phyloP scores from a whole-genome alignment of 1,284 basidiomycete genomes.

The Rhodotorula sp. region DNA sequence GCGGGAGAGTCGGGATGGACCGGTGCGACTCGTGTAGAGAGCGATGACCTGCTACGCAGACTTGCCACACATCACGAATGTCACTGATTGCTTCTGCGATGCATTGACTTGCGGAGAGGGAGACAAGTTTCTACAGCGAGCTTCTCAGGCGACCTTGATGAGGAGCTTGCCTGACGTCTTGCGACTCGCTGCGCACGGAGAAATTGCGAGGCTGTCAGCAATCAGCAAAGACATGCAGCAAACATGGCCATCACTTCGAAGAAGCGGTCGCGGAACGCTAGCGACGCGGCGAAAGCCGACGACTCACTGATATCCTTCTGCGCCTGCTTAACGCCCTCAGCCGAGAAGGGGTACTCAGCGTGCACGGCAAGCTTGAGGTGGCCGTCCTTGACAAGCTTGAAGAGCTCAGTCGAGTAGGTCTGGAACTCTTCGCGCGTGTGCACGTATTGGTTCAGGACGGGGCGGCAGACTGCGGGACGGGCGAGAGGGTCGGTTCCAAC shows the following conservation, averaged over 20 bases:
- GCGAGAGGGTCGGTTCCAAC: neutral
- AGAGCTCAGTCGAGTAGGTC: conserved; percentile 66
- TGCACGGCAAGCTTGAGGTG: conserved; percentile 69
- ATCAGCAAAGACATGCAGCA: neutral
- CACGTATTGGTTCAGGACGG: conserved; percentile 56
- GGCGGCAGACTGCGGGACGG: conserved; percentile 44
- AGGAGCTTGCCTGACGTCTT: conserved; percentile 79
- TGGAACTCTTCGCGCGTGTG: conserved; percentile 68
- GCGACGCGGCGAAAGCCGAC: too few relatives aligned
- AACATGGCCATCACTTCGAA: neutral
- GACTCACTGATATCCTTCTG: conserved; percentile 67
- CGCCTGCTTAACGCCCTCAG: conserved; percentile 72
- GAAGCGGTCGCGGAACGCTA: too few relatives aligned
- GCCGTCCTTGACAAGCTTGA: conserved; percentile 62
- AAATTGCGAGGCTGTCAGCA: neutral
- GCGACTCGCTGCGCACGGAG: conserved; percentile 54
- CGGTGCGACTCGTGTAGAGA: too few relatives aligned
- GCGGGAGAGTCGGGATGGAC: too few relatives aligned
- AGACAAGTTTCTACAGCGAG: neutral
- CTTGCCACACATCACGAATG: too few relatives aligned
- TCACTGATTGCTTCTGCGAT: too few relatives aligned
- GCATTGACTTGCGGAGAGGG: too few relatives aligned
- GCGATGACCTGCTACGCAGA: too few relatives aligned
- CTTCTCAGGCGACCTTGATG: conserved; percentile 59
- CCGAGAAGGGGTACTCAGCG: conserved; percentile 70